Evolutionary conservation across 1,139 yeast species (phyloP), one percentile per base, ranked within the genome.

Genomic region (Hansenula lynferdii): DNA sequence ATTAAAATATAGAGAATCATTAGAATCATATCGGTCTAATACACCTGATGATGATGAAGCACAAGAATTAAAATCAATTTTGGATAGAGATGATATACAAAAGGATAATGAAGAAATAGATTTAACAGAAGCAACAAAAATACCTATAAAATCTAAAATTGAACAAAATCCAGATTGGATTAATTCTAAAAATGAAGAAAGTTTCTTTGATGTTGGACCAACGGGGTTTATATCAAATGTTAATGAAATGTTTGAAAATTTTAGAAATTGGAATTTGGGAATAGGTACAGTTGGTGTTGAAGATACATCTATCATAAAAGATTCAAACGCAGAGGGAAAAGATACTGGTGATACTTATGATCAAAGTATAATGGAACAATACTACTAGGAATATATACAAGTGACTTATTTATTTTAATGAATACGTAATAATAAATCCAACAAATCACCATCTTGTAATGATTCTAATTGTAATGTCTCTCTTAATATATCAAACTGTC

Each of bases 191-290:
- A 69, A 72, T 34, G 66, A 67, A 3, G 76, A 72, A n/a, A 64
- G 76, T 4, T 45, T 77, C 14, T 75, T 78, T 54, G 81, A 81
- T 28, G 79, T 77, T 26, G 90, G 90, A 0, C 85, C 87, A 0
- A 77, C 89, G 0, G 87, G 89, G 0, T 62, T 81, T 61, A 64
- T 82, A 24, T 71, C 80, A 17, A 80, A 82, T 31, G 72, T 80
- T 2, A 73, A 80, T 35, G 85, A 77, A 42, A 63, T 63, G 51
- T 42, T 62, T 9, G 67, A 61, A 31, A 53, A 53, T 14, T 53
- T 62, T 25, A 44, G 40, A 16, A 50, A 44, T 29, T 51, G 55
- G 54, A 46, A 44, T 22, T 12, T 34, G 30, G 23, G 14, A 6
- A 27, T 20, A 11, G 28, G 16, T 9, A 10, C 17, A 6, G 16